A percentile compares a stretch with the other conserved stretches of the same genome.
These are phyloP conservation scores for Fusarium beomiforme DNA, from an alignment of 2,329 filamentous ascomycete species.

Conservation along the genomic window DNA sequence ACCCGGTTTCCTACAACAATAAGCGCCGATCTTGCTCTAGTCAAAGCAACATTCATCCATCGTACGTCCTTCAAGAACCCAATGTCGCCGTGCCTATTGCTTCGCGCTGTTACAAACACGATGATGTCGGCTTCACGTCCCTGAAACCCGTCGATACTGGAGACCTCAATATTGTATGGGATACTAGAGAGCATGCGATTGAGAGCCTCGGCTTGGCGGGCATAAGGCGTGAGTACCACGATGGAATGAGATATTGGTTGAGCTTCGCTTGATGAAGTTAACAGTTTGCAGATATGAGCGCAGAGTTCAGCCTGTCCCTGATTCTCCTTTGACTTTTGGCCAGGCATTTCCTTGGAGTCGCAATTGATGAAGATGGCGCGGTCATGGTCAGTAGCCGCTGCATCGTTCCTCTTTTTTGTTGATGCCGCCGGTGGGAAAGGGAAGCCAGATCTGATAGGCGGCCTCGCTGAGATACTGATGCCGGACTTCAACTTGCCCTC, in stretches of 20 bases:
- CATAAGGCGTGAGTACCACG: slow-evolving; percentile 54
- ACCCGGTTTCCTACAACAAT: slow-evolving; percentile 46
- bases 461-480: slow-evolving; percentile 33
- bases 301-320: slow-evolving; percentile 51
- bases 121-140: slow-evolving; percentile 55
- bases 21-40: slow-evolving; percentile 48
- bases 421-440: slow-evolving; percentile 25
- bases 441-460: slow-evolving; percentile 27
- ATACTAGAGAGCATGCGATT: slow-evolving; percentile 34
- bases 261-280: too few species aligned
- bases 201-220: slow-evolving; percentile 48
- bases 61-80: slow-evolving; percentile 54
- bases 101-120: slow-evolving; percentile 54
- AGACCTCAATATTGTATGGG: slow-evolving; percentile 46
- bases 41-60: slow-evolving; percentile 54
- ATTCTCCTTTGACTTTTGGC: slow-evolving; percentile 53
- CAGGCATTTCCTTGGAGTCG: slow-evolving; percentile 48
- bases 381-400: background rate
- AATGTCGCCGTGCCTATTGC: slow-evolving; percentile 51
- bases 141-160: slow-evolving; percentile 56
- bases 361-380: slow-evolving; percentile 50
- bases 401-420: fast-evolving
- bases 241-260: slow-evolving; percentile 45
- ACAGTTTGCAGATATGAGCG: slow-evolving; percentile 45
- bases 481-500: slow-evolving; percentile 48